Evolutionary conservation across 371 early-diverging fungal species (phyloP).

Genomic region (Agmasoma carcini): DNA sequence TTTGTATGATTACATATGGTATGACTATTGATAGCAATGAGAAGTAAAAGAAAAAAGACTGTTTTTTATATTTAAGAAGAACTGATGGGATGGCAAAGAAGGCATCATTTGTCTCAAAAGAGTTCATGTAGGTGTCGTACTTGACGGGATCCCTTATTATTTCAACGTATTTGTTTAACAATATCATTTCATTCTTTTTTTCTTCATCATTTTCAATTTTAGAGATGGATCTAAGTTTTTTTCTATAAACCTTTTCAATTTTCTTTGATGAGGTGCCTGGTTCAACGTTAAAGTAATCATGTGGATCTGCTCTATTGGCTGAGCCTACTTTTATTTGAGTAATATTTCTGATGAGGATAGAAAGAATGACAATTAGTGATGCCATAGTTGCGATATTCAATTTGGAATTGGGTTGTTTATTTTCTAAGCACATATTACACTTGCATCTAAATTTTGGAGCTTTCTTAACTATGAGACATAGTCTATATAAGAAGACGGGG

Average conservation of each 20-base stretch:
- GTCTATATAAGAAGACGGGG: conserved; percentile 24
- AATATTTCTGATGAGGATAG: conserved; percentile 34
- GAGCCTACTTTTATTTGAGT: conserved; percentile 30
- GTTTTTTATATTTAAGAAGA: conserved; percentile 31
- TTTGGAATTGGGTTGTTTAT: neutral
- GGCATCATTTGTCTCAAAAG: conserved; percentile 32
- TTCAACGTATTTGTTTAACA: conserved; percentile 36
- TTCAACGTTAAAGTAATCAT: conserved; percentile 27
- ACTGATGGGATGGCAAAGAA: conserved; percentile 51
- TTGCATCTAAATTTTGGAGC: conserved; percentile 3
- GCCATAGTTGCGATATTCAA: neutral
- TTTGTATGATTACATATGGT: conserved; percentile 38
- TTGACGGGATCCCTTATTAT: conserved; percentile 37
- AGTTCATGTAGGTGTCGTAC: conserved; percentile 37
- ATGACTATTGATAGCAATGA: conserved; percentile 39
- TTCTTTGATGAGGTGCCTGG: conserved; percentile 10
- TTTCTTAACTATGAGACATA: conserved; percentile 2
- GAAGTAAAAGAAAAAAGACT: conserved; percentile 39
- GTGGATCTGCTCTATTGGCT: conserved; percentile 29
- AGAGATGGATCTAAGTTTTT: conserved; percentile 2
- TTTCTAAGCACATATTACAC: conserved; percentile 31
- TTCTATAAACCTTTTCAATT: conserved; percentile 29
- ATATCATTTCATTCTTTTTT: conserved; percentile 17
- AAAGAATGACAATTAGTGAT: neutral
- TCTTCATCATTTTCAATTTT: conserved; percentile 18